Evolutionary conservation across 352 stramenopile genomes (phyloP), one percentile per base, ranked within the genome.

Genomic region (Thalassiosira mediterranea): DNA sequence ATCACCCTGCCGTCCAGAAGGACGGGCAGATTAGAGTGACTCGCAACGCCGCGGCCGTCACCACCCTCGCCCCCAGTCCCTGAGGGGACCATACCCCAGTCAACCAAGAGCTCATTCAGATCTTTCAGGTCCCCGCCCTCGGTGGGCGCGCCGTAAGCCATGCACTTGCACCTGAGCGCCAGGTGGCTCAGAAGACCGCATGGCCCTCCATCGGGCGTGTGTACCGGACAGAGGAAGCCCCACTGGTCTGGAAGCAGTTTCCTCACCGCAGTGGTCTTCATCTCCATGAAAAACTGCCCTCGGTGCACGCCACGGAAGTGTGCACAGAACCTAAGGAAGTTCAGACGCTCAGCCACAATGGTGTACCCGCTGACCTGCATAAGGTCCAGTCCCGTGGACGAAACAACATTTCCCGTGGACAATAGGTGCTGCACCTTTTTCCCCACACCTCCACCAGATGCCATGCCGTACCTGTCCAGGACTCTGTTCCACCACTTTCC

Each of bases 211-310:
- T 99, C 97, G 4, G 97, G 97, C n/a, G 97, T 99, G 76, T 99
- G 96, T 25, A 99, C 97, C 7, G 97, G 97, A 85, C 97, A 99
- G 34, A 99, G 68, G 76, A 99, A 99, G 4, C 97, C 97, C 96
- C 97, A 99, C 60, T 96, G 98, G 81, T 99, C 97, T 0, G 97
- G 97, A 19, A 99, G 89, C 40, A 99, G 84, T 80, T 99, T 99
- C 38, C 97, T 92, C 47, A 99, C 97, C 4, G 96, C 91, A 8
- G 97, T 99, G 37, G 97, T 99, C 83, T 99, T 99, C 97, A 99
- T 99, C 78, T 98, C 97, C 32, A 97, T 99, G 81, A 99, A 99
- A 80, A 99, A 99, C 79, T 98, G 96, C 23, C 97, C 97, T 85
- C 97, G 94, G 79, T 99, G 97, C 25, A 99, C 96, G 38, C 95